phyloP scores from a whole-genome alignment of 2,329 filamentous ascomycete species.

The Xylariaceae sp. region DNA sequence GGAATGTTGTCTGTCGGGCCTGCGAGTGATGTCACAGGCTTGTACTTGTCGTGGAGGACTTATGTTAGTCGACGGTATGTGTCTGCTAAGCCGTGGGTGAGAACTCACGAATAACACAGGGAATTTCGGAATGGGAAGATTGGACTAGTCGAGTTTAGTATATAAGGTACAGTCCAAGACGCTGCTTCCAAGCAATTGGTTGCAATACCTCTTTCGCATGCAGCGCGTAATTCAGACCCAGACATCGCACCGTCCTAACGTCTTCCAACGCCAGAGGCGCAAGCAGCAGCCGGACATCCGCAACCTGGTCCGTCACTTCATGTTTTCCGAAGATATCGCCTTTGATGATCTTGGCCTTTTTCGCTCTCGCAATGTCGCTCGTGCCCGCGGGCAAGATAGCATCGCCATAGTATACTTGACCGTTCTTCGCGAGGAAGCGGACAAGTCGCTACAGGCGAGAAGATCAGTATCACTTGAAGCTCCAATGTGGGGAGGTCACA shows the following conservation, averaged over 20 bases:
- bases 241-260: slow-evolving; percentile 62
- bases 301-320: slow-evolving; percentile 59
- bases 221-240: slow-evolving; percentile 69
- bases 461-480: slow-evolving; percentile 5
- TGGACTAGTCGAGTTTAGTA: slow-evolving; percentile 39
- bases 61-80: background rate
- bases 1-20: slow-evolving; percentile 65
- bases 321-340: slow-evolving; percentile 65
- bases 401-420: slow-evolving; percentile 68
- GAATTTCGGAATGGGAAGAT: slow-evolving; percentile 64
- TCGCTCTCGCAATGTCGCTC: slow-evolving; percentile 57
- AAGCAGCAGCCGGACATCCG: slow-evolving; percentile 54
- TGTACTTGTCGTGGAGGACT: slow-evolving; percentile 45
- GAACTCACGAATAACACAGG: slow-evolving; percentile 64
- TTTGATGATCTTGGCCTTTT: slow-evolving; percentile 57
- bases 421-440: slow-evolving; percentile 69
- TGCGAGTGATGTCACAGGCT: slow-evolving; percentile 61
- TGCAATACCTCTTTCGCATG: slow-evolving; percentile 61
- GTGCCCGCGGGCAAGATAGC: slow-evolving; percentile 61
- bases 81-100: background rate
- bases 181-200: background rate
- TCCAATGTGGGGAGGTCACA: background rate
- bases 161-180: background rate
- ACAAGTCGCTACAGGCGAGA: slow-evolving; percentile 56
- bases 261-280: slow-evolving; percentile 60